These are phyloP conservation scores for Powellomyces hirtus DNA, from an alignment of 192 early-diverging fungal species.

Conservation along the genomic window DNA sequence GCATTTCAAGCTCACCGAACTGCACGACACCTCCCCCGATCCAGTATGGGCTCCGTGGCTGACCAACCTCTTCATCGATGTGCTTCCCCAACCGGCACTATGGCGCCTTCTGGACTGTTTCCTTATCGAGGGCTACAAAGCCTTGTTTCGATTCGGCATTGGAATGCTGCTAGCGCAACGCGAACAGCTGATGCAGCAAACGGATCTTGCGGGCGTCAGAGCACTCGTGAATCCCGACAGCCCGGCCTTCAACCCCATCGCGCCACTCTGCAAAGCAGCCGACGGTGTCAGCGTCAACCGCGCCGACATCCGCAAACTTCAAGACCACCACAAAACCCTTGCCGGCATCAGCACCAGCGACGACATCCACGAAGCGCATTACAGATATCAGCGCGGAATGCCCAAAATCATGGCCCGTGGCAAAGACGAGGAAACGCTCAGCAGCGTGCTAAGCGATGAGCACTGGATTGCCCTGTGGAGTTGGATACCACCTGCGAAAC, in stretches of 20 bases:
- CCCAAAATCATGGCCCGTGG: slow-evolving; percentile 31
- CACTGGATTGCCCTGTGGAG: slow-evolving; percentile 47
- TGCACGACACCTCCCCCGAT: slow-evolving; percentile 27
- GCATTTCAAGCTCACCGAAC: slow-evolving; percentile 27
- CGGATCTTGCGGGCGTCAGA: slow-evolving; percentile 6
- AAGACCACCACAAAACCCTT: slow-evolving; percentile 31
- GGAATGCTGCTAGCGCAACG: slow-evolving; percentile 25
- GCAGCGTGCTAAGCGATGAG: slow-evolving; percentile 34
- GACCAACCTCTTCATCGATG: slow-evolving; percentile 33
- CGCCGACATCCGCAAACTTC: slow-evolving; percentile 27
- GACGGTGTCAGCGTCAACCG: slow-evolving; percentile 13
- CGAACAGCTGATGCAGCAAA: slow-evolving; percentile 16
- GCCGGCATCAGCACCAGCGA: slow-evolving; percentile 24
- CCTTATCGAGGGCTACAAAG: slow-evolving; percentile 44
- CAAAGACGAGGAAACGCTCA: neutral
- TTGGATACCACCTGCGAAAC: slow-evolving; percentile 43
- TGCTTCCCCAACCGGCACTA: slow-evolving; percentile 34
- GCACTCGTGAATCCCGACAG: slow-evolving; percentile 10
- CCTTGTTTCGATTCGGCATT: slow-evolving; percentile 38
- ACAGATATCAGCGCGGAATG: slow-evolving; percentile 34
- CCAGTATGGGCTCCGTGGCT: slow-evolving; percentile 46
- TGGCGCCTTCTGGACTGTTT: slow-evolving; percentile 46
- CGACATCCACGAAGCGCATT: slow-evolving; percentile 37
- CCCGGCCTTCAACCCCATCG: slow-evolving; percentile 1
- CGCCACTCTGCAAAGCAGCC: slow-evolving; percentile 24